phyloP scores from a whole-genome alignment of 139 green algal genomes.

The Nannochloris sp. region DNA sequence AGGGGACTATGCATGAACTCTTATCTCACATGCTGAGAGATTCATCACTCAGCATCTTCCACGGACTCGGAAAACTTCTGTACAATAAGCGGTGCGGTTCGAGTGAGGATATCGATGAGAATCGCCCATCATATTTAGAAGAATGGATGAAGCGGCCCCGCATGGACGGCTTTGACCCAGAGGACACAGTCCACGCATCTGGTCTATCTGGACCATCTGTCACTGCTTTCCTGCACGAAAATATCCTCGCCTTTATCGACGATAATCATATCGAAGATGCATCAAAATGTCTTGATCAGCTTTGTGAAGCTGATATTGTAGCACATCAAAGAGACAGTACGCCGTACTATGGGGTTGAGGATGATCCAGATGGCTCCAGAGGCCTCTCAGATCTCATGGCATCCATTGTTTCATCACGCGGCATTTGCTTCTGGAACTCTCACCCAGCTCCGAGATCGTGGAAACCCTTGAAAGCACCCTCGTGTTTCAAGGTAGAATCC shows the following conservation, averaged over 20 bases:
- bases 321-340: not conserved
- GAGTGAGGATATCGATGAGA: not conserved
- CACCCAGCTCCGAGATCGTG: constrained; percentile 40
- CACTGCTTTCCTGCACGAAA: constrained; percentile 56
- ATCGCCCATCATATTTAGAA: not conserved
- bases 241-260: constrained; percentile 43
- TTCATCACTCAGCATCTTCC: constrained; percentile 51
- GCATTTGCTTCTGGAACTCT: constrained; percentile 42
- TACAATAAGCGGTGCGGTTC: constrained; percentile 58
- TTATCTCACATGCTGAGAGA: constrained; percentile 27
- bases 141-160: constrained; percentile 16
- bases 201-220: constrained; percentile 39
- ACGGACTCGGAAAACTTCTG: constrained; percentile 73
- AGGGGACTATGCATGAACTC: not conserved
- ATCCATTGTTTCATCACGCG: constrained; percentile 34
- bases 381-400: constrained; percentile 21
- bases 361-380: not conserved
- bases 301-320: constrained; percentile 35
- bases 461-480: constrained; percentile 25
- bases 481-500: constrained; percentile 5
- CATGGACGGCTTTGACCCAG: constrained; percentile 32
- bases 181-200: constrained; percentile 36
- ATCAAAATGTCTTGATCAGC: constrained; percentile 28
- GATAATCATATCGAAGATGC: constrained; percentile 33
- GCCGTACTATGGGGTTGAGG: constrained; percentile 2